Evolutionary conservation across 768 basidiomycete species (phyloP), one percentile per base, ranked within the genome.

Genomic region (Candolleomyces eurysporus): DNA sequence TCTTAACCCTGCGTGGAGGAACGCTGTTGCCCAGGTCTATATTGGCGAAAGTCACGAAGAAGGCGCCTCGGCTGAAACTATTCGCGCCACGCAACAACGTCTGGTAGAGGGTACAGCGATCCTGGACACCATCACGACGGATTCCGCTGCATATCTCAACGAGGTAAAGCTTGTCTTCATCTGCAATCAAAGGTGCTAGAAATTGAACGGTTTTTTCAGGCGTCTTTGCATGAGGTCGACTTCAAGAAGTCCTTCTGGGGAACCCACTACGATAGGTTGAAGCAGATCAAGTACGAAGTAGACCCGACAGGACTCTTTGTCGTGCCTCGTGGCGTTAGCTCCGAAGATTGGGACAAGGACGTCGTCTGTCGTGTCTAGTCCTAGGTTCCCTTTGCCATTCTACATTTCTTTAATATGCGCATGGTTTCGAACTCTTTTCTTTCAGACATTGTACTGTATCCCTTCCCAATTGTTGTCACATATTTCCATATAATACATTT

Each of bases 1-100:
- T 16, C 62, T 82, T 19, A 76, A 82, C 65, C 83, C 82, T 13
- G 78, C 76, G 0, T 85, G 83, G 81, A 73, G 83, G 16, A 70
- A 74, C 14, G 74, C 81, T 0, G 48, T 82, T 9, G 67, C 72
- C 5, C 67, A 80, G 31, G 64, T 72, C 4, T 51, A 66, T 8
- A 67, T 57, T 4, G 26, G 13, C 63, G 75, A 57, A 11, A 14
- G 6, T 17, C 77, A 75, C 76, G 45, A 60, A 14, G 73, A 75
- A 42, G 73, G 73, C 16, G 54, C 63, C 39, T 59, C 70, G 10
- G 55, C 40, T n/a, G 64, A 63, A n/a, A 64, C 56, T 21, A 71
- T 76, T 13, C 42, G 61, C 10, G 52, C 59, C 42, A 61, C 63
- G 21, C 64, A 62, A 45, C 45, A 70, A 50, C 43, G 53, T n/a